Evolutionary conservation across 495 filamentous ascomycete species (phyloP).

Genomic region (Amorphotheca resinae): DNA sequence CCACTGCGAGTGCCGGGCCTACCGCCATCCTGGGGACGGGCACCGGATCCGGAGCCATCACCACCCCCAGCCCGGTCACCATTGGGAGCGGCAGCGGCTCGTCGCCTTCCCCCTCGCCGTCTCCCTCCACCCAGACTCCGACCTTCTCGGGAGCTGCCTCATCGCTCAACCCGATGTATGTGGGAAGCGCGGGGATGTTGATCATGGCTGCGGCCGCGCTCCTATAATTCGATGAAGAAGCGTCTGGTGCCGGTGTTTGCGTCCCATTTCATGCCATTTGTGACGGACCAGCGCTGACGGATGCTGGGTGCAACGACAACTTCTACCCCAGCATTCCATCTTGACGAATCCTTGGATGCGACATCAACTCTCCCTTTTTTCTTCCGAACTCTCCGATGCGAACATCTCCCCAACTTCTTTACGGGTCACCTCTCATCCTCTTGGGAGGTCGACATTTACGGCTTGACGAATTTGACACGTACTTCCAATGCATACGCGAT

Average conservation of each 20-base stretch:
- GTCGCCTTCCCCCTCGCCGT: too few species aligned
- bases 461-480: conserved; percentile 11
- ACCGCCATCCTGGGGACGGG: conserved; percentile 10
- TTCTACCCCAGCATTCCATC: conserved; percentile 2
- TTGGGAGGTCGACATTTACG: conserved; percentile 15
- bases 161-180: conserved; percentile 25
- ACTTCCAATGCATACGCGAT: conserved; percentile 3
- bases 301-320: not conserved
- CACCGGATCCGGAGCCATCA: conserved; percentile 9
- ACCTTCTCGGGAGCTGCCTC: conserved; percentile 24
- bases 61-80: too few species aligned
- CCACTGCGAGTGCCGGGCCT: conserved; percentile 17
- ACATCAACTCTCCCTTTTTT: conserved; percentile 24
- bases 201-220: conserved; percentile 33
- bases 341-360: conserved; percentile 31
- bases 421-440: conserved; percentile 11
- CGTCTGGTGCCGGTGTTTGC: too few species aligned
- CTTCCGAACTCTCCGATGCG: conserved; percentile 16
- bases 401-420: conserved; percentile 16
- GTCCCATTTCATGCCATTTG: conserved; percentile 3
- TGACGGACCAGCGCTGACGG: not conserved
- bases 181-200: conserved; percentile 30
- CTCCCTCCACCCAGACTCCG: too few species aligned
- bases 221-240: conserved; percentile 22
- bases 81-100: too few species aligned